Evolutionary conservation across 495 filamentous ascomycete genomes (phyloP), one percentile per base, ranked within the genome.

Genomic region (Penicillium cataractarum): DNA sequence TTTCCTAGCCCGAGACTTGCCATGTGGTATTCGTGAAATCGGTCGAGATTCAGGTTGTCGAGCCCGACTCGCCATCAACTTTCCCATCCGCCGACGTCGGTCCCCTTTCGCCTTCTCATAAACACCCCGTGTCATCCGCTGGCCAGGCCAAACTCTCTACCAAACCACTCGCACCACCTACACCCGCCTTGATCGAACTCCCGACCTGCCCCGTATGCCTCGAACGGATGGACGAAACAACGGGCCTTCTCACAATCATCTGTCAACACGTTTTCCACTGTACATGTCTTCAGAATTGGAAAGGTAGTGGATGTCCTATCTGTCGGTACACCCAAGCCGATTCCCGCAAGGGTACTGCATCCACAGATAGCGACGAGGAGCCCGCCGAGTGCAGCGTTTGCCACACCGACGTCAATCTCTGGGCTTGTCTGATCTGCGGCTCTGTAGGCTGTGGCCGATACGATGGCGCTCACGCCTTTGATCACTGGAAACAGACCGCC

Each of bases 221-320:
- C 13, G 95, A 99, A 76, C 89, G 95, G 35, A 99, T 99, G 95
- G 95, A 99, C 66, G 93, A 99, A 67, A 97, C 93, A 6, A 93
- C 92, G 0, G 95, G 95, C 5, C 80, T 99, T 4, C 85, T 98
- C 66, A 99, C 95, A 1, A 98, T 98, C 37, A 87, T 94, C 63
- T 99, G 95, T 74, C 96, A 98, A 68, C 95, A 99, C 65, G 93
- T 99, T 57, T 99, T 99, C 72, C 95, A 99, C 77, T 99, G 95
- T 74, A 92, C 90, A 6, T 99, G 95, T 78, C 82, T 99, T 0
- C 91, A 96, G 67, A 98, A 96, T 70, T 99, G 95, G 95, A 90
- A 89, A 69, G 95, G 94, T 21, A 89, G 84, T 53, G 94, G 94
- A 31, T 99, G 95, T 70, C 95, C 95, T 0, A 92, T 99, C 15